Evolutionary conservation across 169 alveolate species (phyloP).

Genomic region (Plasmodium relictum): DNA sequence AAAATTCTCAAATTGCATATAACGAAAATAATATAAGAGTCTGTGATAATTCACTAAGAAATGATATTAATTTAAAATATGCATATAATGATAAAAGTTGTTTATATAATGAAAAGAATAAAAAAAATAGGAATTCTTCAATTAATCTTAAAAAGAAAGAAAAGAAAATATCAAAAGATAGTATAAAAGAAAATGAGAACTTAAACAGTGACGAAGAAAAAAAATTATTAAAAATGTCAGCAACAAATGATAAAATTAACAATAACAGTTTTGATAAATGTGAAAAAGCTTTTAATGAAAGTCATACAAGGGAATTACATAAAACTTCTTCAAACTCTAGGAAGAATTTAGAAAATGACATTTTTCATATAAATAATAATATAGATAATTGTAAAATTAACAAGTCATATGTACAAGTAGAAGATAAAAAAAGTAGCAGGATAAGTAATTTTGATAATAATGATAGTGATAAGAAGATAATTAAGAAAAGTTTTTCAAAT

Average conservation of each 20-base stretch:
- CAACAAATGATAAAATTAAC: not conserved
- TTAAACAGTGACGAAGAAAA: not conserved
- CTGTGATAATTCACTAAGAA: too few species aligned
- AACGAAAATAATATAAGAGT: too few species aligned
- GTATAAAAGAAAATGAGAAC: too few species aligned
- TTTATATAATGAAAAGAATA: too few species aligned
- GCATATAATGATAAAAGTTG: too few species aligned
- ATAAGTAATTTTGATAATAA: not conserved
- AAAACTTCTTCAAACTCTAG: conserved; percentile 1
- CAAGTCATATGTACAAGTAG: conserved; percentile 3
- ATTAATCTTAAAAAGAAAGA: too few species aligned
- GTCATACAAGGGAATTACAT: not conserved
- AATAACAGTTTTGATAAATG: not conserved
- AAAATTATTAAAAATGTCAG: not conserved
- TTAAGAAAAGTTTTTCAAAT: too few species aligned
- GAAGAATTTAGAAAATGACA: not conserved
- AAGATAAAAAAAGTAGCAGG: conserved; percentile 10
- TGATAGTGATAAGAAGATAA: not conserved
- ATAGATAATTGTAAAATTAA: not conserved
- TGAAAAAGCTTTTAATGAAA: not conserved
- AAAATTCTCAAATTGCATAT: too few species aligned
- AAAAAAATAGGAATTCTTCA: too few species aligned
- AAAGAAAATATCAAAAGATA: too few species aligned
- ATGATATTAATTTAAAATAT: too few species aligned
- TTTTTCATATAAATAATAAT: not conserved